phyloP scores from a whole-genome alignment of 192 early-diverging fungal species.

The Coemansia umbellata region DNA sequence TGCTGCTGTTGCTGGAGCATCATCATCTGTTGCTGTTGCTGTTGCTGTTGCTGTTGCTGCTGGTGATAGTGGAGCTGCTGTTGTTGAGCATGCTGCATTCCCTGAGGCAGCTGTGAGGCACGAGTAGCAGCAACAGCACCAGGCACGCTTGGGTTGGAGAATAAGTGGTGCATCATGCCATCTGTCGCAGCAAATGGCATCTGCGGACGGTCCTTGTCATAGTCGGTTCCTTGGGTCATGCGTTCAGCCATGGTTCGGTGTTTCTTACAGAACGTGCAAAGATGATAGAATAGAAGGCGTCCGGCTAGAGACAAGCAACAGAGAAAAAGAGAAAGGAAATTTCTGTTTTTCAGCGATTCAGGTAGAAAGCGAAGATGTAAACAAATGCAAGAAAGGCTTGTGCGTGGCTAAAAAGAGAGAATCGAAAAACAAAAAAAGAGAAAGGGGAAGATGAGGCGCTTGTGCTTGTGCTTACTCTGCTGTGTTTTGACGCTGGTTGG shows the following conservation, averaged over 20 bases:
- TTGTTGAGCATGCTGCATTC: slow-evolving; percentile 12
- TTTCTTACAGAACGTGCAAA: too few relatives aligned
- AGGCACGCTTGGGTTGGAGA: slow-evolving; percentile 15
- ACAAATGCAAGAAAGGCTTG: not conserved
- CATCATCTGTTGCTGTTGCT: slow-evolving; percentile 4
- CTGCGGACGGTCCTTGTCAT: slow-evolving; percentile 21
- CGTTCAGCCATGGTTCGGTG: slow-evolving; percentile 30
- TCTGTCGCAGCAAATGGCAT: slow-evolving; percentile 20
- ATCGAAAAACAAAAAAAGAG: slow-evolving; percentile 4
- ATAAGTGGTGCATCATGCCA: slow-evolving; percentile 45
- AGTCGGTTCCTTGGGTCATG: slow-evolving; percentile 43
- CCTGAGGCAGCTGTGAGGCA: slow-evolving; percentile 6
- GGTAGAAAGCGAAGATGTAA: too few relatives aligned
- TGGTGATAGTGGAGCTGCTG: slow-evolving; percentile 21
- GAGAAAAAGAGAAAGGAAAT: too few relatives aligned
- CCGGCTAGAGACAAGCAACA: too few relatives aligned
- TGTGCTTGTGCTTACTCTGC: not conserved
- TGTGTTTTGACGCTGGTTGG: too few relatives aligned
- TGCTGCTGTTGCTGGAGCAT: not conserved
- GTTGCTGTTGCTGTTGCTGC: slow-evolving; percentile 17
- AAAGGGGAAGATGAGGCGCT: slow-evolving; percentile 1
- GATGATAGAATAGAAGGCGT: too few relatives aligned
- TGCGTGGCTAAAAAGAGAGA: not conserved
- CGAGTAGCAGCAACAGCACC: slow-evolving; percentile 8
- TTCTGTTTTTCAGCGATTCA: too few relatives aligned